Evolutionary conservation across 179 eudicot species (phyloP).

Genomic region (Gypsophila paniculata): DNA sequence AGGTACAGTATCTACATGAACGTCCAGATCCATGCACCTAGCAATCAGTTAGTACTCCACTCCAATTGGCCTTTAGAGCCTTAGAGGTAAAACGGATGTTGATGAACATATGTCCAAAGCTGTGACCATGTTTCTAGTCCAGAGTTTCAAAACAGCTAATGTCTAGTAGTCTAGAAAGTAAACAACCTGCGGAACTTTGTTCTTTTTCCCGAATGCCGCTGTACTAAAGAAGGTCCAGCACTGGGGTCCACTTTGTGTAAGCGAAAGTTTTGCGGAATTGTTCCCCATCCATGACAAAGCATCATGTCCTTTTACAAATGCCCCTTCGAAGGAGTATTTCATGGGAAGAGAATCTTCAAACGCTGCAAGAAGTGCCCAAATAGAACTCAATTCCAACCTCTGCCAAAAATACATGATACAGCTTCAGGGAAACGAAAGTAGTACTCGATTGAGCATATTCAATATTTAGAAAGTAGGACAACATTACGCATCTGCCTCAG

Average conservation of each 20-base stretch:
- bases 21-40: too few relatives aligned
- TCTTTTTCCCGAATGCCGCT: constrained; percentile 66
- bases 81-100: background rate
- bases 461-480: background rate
- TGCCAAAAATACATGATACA: constrained; percentile 30
- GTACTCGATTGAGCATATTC: background rate
- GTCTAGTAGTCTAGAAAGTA: constrained; percentile 6
- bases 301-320: constrained; percentile 82
- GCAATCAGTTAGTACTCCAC: too few relatives aligned
- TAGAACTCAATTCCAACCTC: constrained; percentile 78
- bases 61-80: background rate
- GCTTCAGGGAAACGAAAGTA: constrained; percentile 14
- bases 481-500: background rate
- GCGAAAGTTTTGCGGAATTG: constrained; percentile 58
- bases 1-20: too few relatives aligned
- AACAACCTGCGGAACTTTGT: constrained; percentile 95
- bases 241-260: constrained; percentile 49
- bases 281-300: constrained; percentile 94
- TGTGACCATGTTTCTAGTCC: background rate
- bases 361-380: constrained; percentile 97
- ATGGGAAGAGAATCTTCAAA: constrained; percentile 91
- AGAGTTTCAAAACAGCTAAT: constrained; percentile 8
- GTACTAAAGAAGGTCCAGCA: constrained; percentile 97
- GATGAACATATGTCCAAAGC: background rate
- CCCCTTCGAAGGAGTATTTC: constrained; percentile 73